These are phyloP conservation scores for Zancudomyces culisetae DNA, from an alignment of 371 early-diverging fungal species.

Conservation along the genomic window DNA sequence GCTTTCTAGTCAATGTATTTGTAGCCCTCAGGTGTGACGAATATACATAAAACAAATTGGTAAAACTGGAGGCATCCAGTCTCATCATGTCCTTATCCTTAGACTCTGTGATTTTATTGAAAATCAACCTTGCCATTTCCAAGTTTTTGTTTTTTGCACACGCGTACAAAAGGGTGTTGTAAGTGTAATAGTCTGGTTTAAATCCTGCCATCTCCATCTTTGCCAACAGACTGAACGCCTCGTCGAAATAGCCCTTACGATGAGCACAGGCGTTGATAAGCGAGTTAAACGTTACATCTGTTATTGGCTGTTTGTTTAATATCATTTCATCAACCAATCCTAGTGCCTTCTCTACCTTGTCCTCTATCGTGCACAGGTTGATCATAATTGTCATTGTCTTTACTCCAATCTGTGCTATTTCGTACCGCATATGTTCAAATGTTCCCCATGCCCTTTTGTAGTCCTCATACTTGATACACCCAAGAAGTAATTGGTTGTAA, in stretches of 20 bases:
- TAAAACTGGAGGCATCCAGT: constrained; percentile 23
- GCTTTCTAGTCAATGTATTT: constrained; percentile 14
- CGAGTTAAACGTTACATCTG: constrained; percentile 65
- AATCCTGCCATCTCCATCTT: constrained; percentile 71
- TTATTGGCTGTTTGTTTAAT: constrained; percentile 37
- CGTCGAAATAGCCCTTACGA: constrained; percentile 57
- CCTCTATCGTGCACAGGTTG: constrained; percentile 62
- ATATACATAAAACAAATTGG: constrained; percentile 45
- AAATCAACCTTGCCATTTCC: constrained; percentile 34
- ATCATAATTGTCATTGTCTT: constrained; percentile 73
- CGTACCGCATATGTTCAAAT: constrained; percentile 73
- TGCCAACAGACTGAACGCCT: constrained; percentile 55
- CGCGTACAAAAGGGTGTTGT: constrained; percentile 56
- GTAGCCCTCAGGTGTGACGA: constrained; percentile 24
- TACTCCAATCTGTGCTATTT: constrained; percentile 57
- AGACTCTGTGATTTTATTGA: constrained; percentile 32
- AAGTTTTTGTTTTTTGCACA: constrained; percentile 48
- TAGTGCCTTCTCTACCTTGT: constrained; percentile 61
- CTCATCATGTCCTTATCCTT: constrained; percentile 11
- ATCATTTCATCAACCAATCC: constrained; percentile 70
- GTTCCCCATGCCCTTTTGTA: constrained; percentile 65
- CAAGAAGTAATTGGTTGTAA: constrained; percentile 60
- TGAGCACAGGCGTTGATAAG: constrained; percentile 69
- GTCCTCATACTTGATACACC: constrained; percentile 50
- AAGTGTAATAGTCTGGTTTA: constrained; percentile 51